Base-by-base conservation (phyloP, 2,329 filamentous ascomycete genomes). In the Hysterium pulicare region DNA sequence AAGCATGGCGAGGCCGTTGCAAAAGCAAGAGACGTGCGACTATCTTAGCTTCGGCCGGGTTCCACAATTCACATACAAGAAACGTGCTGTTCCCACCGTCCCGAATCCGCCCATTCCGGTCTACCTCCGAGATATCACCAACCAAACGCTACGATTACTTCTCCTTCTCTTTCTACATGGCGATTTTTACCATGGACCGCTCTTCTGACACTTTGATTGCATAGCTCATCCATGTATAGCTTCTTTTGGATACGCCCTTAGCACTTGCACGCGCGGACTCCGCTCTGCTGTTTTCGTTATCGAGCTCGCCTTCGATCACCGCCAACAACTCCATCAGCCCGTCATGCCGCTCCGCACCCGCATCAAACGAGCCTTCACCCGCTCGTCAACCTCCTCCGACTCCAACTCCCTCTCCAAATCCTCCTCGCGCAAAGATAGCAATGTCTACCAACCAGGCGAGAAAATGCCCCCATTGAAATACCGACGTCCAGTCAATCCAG, bases 391-490 rank as follows among this genome's bases (percentile, higher is more conserved):
- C 33, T 57, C 57, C 34, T 60, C 58, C 40, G 46, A 51, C 32
- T 59, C 56, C 33, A 53, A 60, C 41, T 40, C 54, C 24, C 52
- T 57, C 24, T 47, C 57, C 21, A 65, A 67, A 32, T 48, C 54
- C 44, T 47, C 50, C 40, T 54, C 59, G 10, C 59, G 64, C 46
- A 68, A 61, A 51, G 66, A 71, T 16, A 67, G 62, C 53, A 71
- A 71, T 45, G 68, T 73, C 50, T 76, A 75, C 61, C 69, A 71
- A 55, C 72, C 73, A 5, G 72, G 72, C 55, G 73, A 76, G 60
- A 67, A 71, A 44, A 74, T 76, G 71, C 73, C 73, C 4, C 67
- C 69, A 17, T 59, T 71, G 15, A 76, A 76, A 49, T 76, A 76
- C 55, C 67, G 73, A 32, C 64, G 69, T 20, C 68, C 71, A 8